These are phyloP conservation scores for Cucumis hystrix DNA, from an alignment of 306 rosid genomes.

Conservation along the genomic window DNA sequence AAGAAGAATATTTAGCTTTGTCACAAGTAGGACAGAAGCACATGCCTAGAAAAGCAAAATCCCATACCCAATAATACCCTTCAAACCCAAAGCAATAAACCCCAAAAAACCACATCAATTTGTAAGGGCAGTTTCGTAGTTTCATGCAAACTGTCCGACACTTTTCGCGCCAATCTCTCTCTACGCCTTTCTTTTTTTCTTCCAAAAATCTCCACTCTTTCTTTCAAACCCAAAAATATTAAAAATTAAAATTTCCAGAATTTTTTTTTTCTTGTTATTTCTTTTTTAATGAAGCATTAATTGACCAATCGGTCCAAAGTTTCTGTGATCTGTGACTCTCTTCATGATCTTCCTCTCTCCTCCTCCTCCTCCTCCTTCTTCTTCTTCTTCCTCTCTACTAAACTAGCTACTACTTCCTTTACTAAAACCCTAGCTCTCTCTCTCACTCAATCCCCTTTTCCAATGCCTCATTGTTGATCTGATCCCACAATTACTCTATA, in stretches of 20 bases:
- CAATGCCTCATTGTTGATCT: constrained; percentile 2
- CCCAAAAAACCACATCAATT: too few relatives aligned
- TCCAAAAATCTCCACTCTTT: not conserved
- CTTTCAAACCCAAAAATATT: not conserved
- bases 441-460: not conserved
- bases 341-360: constrained; percentile 32
- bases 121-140: constrained; percentile 23
- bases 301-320: constrained; percentile 2
- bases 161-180: constrained; percentile 56
- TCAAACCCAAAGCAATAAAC: too few relatives aligned
- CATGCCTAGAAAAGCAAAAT: constrained; percentile 1
- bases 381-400: constrained; percentile 13
- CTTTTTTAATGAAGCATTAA: not conserved
- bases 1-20: not conserved
- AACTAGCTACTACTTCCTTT: not conserved
- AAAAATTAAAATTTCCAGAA: not conserved
- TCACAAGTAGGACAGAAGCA: constrained; percentile 2
- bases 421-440: constrained; percentile 32
- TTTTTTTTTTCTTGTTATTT: too few relatives aligned
- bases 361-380: not conserved
- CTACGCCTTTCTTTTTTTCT: not conserved
- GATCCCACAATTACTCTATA: not conserved
- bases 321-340: constrained; percentile 10
- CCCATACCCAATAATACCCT: not conserved
- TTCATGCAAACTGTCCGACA: constrained; percentile 27